phyloP scores from a whole-genome alignment of 2,329 filamentous ascomycete species.

The Aspergillus ruber region DNA sequence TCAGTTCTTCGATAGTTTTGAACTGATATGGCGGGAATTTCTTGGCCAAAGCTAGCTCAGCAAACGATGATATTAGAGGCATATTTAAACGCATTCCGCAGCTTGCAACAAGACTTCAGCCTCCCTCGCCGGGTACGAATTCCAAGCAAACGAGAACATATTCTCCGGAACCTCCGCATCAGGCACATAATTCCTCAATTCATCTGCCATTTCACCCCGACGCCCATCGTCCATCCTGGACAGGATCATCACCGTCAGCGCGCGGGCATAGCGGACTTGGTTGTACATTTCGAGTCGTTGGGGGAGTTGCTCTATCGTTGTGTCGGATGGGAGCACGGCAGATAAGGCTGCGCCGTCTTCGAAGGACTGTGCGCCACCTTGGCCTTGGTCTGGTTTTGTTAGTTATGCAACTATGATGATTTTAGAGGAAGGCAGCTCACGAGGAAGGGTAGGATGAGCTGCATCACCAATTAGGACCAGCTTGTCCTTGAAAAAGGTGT shows the following conservation, averaged over 20 bases:
- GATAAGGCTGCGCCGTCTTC: constrained; percentile 33
- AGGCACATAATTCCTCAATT: constrained; percentile 9
- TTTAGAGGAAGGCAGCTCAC: constrained; percentile 2
- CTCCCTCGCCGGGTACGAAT: constrained; percentile 4
- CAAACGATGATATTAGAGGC: no score
- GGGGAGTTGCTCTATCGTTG: constrained; percentile 4
- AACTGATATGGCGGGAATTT: no score
- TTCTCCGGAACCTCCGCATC: constrained; percentile 5
- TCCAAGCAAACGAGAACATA: constrained; percentile 8
- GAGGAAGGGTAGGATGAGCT: constrained; percentile 15
- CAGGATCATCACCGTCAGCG: constrained; percentile 18
- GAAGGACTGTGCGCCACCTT: constrained; percentile 31
- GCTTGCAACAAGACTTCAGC: background rate
- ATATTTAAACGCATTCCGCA: background rate
- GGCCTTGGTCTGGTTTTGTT: constrained; percentile 30
- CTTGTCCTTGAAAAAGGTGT: constrained; percentile 11
- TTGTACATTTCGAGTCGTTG: constrained; percentile 14
- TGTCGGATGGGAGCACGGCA: constrained; percentile 19
- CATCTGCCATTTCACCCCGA: constrained; percentile 8
- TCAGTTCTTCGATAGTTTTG: no score
- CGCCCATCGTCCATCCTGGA: constrained; percentile 10
- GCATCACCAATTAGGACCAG: constrained; percentile 16
- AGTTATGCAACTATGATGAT: no score
- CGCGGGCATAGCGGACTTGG: constrained; percentile 9
- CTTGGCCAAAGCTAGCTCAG: no score